Evolutionary conservation across 495 filamentous ascomycete species (phyloP), one percentile per base, ranked within the genome.

Genomic region (Jackrogersella multiformis): DNA sequence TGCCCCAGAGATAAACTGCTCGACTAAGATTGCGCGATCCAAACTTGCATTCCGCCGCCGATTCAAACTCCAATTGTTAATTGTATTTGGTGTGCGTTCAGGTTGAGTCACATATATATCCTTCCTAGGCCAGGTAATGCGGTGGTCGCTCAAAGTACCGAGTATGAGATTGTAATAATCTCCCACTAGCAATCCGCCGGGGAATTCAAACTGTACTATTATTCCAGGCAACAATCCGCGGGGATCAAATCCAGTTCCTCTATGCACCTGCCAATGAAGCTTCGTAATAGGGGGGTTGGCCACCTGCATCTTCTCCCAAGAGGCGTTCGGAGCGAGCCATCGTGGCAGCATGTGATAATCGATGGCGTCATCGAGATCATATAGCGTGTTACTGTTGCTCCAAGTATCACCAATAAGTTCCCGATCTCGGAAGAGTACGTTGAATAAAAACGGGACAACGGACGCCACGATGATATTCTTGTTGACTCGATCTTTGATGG

Each of bases 251-350:
- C 26, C n/a, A 7, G 30, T 30, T 0, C 15, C 4, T 49, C 32
- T 34, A 2, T 0, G 0, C 2, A 66, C n/a, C 7, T 46, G 15
- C 55, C 53, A 65, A 1, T 38, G 26, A 7, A 66, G 2, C 23
- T 41, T 46, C 5, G 18, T 49, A 39, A 60, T 60, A 2, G 63
- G 46, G 1, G 63, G 55, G 13, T 41, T 13, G 2, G 46, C 23
- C 2, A 60, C 3, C 9, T 55, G 49, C 63, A 66, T 66, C 7
- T 30, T 34, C n/a, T 44, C 13, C 60, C 60, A 64, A 15, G 51
- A 56, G 1, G 51, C 60, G 18, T 15, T 30, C 16, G n/a, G 8
- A 0, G 32, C 15, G 8, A 51, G 23, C 56, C 56, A 60, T 49
- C 10, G 7, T 12, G 13, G 6, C 1, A 5, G 20, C 41, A 44